These are phyloP conservation scores for Vinca minor DNA, from an alignment of 257 asterid genomes.

Conservation along the genomic window DNA sequence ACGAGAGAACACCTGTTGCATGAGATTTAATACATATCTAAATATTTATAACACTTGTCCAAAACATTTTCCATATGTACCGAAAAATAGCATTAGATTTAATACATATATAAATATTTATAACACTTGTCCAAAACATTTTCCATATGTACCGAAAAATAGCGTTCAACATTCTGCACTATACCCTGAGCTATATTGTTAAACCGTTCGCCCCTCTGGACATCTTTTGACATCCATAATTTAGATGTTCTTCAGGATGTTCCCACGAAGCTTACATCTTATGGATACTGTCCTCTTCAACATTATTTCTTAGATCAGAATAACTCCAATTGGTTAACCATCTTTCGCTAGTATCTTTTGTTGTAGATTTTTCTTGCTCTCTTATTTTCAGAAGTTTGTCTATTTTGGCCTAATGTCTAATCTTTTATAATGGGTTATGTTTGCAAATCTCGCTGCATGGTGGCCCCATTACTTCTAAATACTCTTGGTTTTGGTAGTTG, in stretches of 20 bases:
- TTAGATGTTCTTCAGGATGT: not conserved
- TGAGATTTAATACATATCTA: too few relatives aligned
- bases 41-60: too few relatives aligned
- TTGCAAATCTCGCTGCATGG: not conserved
- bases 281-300: not conserved
- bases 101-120: too few relatives aligned
- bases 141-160: too few relatives aligned
- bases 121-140: too few relatives aligned
- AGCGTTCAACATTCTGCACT: too few relatives aligned
- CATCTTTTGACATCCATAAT: not conserved
- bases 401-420: slow-evolving; percentile 7
- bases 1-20: too few relatives aligned
- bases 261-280: not conserved
- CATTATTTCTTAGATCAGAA: not conserved
- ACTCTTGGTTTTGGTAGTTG: slow-evolving; percentile 6
- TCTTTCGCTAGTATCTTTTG: not conserved
- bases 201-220: not conserved
- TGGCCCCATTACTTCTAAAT: not conserved
- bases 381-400: not conserved
- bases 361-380: not conserved
- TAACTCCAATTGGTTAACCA: not conserved
- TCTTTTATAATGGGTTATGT: not conserved
- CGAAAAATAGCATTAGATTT: too few relatives aligned
- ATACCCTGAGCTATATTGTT: too few relatives aligned
- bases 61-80: too few relatives aligned